Evolutionary conservation across 345 rosid genomes (phyloP), one percentile per base, ranked within the genome.

Genomic region (Sonneratia alba): DNA sequence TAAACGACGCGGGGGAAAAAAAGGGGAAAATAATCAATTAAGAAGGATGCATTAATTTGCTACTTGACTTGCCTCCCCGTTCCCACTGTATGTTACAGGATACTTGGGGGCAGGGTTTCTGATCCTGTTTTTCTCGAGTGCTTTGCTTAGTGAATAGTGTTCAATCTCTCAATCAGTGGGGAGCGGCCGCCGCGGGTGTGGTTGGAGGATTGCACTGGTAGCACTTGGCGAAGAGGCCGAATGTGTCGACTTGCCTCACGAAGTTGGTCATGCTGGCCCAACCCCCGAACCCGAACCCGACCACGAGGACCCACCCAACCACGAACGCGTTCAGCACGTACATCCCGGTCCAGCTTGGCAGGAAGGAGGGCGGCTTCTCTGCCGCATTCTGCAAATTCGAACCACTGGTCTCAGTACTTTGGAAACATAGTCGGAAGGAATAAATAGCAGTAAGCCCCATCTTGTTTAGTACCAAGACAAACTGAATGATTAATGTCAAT

Each of bases 211-310:
- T 89, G 88, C 99, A 96, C 73, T 96, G 99, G 77, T 96, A 96
- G 83, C 99, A 96, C 83, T 91, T 96, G 1, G 99, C 97, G 19
- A 96, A 96, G 62, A 96, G 91, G n/a, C 99, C 99, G 77, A 96
- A 96, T 1, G 96, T 84, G 72, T 92, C 91, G 0, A 96, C 85
- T 82, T 96, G 99, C 74, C 70, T 84, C 6, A 96, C 85, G 75
- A 96, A 96, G 77, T 96, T 92, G 81, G 92, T 88, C 67, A 96
- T 72, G 82, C 99, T 96, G 10, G 99, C 99, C 99, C 99, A 96
- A 68, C 99, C 99, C 27, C 99, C 99, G 63, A 92, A 92, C 75
- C 98, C 99, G 4, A 96, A 96, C 7, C 99, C 99, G 2, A 96
- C 89, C 7, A 96, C 84, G 0, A 92, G 40, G 43, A 92, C 87